Percentiles rank a stretch among this genome's conserved stretches.
Conservation (phyloP, 352 stramenopile species). For the Globisporangium rhizosaccharum region DNA sequence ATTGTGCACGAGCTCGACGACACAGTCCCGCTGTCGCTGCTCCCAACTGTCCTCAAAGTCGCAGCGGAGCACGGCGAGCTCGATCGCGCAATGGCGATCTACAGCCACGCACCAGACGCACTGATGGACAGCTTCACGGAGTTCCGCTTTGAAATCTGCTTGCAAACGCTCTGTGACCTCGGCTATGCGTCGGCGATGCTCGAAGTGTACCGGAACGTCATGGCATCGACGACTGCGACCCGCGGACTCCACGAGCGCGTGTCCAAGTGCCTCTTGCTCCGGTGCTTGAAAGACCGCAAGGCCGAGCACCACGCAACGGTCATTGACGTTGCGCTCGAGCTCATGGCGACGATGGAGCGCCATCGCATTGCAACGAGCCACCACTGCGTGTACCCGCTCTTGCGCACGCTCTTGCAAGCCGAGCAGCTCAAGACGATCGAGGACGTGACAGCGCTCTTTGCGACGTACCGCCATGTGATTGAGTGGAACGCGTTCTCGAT, state of each 20-base stretch:
- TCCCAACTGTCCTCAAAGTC: constrained; percentile 52
- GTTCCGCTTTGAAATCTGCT: constrained; percentile 62
- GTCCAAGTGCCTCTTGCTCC: constrained; percentile 58
- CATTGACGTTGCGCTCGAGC: constrained; percentile 12
- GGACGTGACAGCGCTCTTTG: constrained; percentile 47
- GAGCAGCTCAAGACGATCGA: constrained; percentile 23
- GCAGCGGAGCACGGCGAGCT: constrained; percentile 48
- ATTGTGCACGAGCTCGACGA: constrained; percentile 33
- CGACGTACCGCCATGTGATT: constrained; percentile 37
- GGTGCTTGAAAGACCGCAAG: constrained; percentile 35
- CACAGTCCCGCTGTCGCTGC: constrained; percentile 43
- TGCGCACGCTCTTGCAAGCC: constrained; percentile 31
- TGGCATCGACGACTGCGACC: constrained; percentile 31
- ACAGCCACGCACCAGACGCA: constrained; percentile 31
- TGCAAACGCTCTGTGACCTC: constrained; percentile 49
- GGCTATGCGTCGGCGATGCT: constrained; percentile 46
- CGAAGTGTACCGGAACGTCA: constrained; percentile 43
- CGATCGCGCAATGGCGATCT: constrained; percentile 59
- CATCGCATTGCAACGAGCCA: constrained; percentile 46
- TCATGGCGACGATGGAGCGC: constrained; percentile 56
- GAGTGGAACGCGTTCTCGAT: constrained; percentile 60
- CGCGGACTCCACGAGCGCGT: constrained; percentile 42
- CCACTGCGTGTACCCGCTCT: constrained; percentile 38
- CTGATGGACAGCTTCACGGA: constrained; percentile 42
- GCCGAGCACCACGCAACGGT: constrained; percentile 19